Conservation (phyloP, 2,329 filamentous ascomycete genomes). For the Aspergillus sergii region DNA sequence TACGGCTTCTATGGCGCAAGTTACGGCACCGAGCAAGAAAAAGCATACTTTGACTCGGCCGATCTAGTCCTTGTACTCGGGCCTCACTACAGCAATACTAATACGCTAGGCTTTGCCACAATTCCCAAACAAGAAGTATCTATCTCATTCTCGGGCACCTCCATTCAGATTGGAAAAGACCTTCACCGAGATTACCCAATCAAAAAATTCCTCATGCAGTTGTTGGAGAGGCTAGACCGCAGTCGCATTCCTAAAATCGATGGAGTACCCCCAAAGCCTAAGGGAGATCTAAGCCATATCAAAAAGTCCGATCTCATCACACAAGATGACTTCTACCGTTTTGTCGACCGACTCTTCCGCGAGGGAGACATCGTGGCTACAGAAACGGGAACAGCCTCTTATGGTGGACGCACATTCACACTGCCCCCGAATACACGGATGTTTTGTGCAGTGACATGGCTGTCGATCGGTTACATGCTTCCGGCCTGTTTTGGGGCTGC, state of each 20-base stretch:
- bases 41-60: constrained; percentile 37
- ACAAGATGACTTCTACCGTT: constrained; percentile 46
- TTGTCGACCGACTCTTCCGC: constrained; percentile 51
- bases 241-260: constrained; percentile 51
- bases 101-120: constrained; percentile 74
- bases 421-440: constrained; percentile 53
- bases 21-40: constrained; percentile 36
- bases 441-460: constrained; percentile 59
- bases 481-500: constrained; percentile 59
- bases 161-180: constrained; percentile 68
- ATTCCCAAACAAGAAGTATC: constrained; percentile 74
- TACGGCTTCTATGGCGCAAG: constrained; percentile 52
- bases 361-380: constrained; percentile 59
- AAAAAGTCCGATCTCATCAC: constrained; percentile 14
- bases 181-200: constrained; percentile 78
- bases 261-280: constrained; percentile 23
- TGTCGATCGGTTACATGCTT: constrained; percentile 64
- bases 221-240: constrained; percentile 64
- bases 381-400: constrained; percentile 61
- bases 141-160: constrained; percentile 78
- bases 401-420: constrained; percentile 55
- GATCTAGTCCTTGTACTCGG: constrained; percentile 43
- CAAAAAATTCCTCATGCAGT: constrained; percentile 73
- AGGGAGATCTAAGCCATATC: neutral
- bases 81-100: constrained; percentile 46